A percentile compares a stretch with the other conserved stretches of the same genome.
phyloP scores from a whole-genome alignment of 1,139 yeast genomes.

The Debaryomyces sp. region DNA sequence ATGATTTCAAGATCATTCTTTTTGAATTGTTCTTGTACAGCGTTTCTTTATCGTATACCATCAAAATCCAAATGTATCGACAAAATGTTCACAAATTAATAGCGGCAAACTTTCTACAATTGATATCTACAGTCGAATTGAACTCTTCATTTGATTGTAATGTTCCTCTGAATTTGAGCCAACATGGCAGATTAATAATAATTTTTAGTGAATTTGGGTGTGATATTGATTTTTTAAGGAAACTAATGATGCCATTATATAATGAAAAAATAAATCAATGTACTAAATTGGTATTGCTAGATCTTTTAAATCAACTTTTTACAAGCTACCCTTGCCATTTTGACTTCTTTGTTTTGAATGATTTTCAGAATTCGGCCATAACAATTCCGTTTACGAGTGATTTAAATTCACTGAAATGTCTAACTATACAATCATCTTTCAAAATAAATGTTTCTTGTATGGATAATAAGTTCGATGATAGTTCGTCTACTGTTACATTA shows the following conservation, averaged over 20 bases:
- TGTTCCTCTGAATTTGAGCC: conserved; percentile 21
- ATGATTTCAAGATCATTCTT: conserved; percentile 34
- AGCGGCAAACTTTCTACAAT: conserved; percentile 19
- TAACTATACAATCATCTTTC: conserved; percentile 43
- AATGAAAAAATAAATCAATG: conserved; percentile 8
- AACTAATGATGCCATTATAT: conserved; percentile 23
- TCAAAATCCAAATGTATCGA: conserved; percentile 26
- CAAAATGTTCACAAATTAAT: conserved; percentile 23
- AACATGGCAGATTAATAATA: conserved; percentile 26
- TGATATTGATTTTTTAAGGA: conserved; percentile 24
- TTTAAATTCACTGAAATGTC: conserved; percentile 16
- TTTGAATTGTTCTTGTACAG: conserved; percentile 31
- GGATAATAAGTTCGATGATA: conserved; percentile 4
- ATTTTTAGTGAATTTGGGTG: conserved; percentile 41
- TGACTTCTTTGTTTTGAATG: conserved; percentile 34
- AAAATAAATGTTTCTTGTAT: conserved; percentile 20
- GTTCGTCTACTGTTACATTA: conserved; percentile 18
- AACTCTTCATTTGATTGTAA: conserved; percentile 4
- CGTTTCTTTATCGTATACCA: conserved; percentile 26
- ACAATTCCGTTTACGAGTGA: conserved; percentile 29
- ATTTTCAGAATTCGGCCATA: conserved; percentile 21
- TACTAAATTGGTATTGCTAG: conserved; percentile 24
- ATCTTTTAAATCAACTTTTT: conserved; percentile 28
- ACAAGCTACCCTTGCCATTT: conserved; percentile 30
- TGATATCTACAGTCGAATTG: conserved; percentile 1